phyloP scores from a whole-genome alignment of 1,139 yeast genomes.

The Blastobotrys buckinghamii region DNA sequence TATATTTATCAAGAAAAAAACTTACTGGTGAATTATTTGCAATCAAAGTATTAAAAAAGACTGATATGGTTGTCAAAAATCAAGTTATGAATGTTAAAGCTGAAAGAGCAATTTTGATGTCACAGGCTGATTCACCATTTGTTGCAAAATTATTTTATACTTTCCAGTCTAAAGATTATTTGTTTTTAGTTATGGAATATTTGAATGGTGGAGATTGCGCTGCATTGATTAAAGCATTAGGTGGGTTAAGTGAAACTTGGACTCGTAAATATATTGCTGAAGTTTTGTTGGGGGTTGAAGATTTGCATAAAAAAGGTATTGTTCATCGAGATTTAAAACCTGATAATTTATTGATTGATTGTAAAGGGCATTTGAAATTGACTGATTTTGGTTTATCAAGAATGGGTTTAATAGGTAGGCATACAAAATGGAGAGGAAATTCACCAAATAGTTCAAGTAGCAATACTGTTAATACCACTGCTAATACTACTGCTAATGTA shows the following conservation, averaged over 20 bases:
- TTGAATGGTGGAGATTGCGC: conserved; percentile 96
- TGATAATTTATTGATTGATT: conserved; percentile 83
- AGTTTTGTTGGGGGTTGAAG: conserved; percentile 83
- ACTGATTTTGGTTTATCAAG: conserved; percentile 94
- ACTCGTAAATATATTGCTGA: conserved; percentile 82
- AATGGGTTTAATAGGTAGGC: conserved; percentile 84
- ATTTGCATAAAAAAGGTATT: conserved; percentile 80
- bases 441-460: neutral
- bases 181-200: conserved; percentile 94
- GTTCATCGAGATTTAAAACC: conserved; percentile 95
- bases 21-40: conserved; percentile 94
- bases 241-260: conserved; percentile 79
- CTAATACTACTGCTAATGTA: neutral
- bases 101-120: conserved; percentile 96
- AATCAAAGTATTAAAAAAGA: conserved; percentile 84
- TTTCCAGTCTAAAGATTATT: conserved; percentile 81
- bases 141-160: conserved; percentile 87
- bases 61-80: conserved; percentile 96
- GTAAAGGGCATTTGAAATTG: conserved; percentile 79
- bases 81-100: conserved; percentile 92
- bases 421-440: conserved; percentile 32
- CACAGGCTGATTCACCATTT: conserved; percentile 88
- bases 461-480: neutral
- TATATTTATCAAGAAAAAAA: conserved; percentile 74
- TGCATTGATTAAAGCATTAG: conserved; percentile 72